Percentiles rank a stretch among this genome's conserved stretches.
Conservation (phyloP, 495 filamentous ascomycete species). For the Penicillium taxi region DNA sequence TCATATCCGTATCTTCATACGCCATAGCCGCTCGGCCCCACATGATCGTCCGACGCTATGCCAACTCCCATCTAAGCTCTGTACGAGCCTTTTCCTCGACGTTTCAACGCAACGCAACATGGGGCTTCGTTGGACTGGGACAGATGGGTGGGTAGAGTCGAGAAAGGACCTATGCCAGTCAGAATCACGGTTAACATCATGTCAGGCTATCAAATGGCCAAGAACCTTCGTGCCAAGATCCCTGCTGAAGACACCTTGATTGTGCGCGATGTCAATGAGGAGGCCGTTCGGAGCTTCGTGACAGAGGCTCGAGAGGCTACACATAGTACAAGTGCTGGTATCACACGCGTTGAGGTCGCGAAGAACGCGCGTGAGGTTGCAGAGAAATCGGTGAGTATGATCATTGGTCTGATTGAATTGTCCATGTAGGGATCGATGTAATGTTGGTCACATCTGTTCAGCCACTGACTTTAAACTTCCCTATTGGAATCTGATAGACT, state of each 20-base stretch:
- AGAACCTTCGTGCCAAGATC: conserved; percentile 72
- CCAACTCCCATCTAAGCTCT: conserved; percentile 4
- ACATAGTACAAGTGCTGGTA: conserved; percentile 15
- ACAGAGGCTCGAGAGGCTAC: conserved; percentile 46
- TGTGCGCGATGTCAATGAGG: conserved; percentile 67
- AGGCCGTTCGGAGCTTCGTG: conserved; percentile 50
- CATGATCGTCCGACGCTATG: conserved; percentile 13
- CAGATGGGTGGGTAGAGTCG: conserved; percentile 63
- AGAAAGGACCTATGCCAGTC: conserved; percentile 1
- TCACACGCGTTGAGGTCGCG: conserved; percentile 50
- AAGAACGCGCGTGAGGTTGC: conserved; percentile 52
- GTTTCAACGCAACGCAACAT: conserved; percentile 49
- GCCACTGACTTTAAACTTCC: not conserved
- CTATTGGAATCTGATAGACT: conserved; percentile 45
- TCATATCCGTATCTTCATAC: no score
- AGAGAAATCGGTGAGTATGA: conserved; percentile 61
- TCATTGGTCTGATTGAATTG: conserved; percentile 1
- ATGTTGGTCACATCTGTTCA: no score
- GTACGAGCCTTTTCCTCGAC: conserved; percentile 50
- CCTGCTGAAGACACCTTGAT: conserved; percentile 58
- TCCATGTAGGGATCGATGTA: no score
- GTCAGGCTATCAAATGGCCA: conserved; percentile 75
- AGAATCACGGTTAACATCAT: conserved; percentile 4
- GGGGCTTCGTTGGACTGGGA: conserved; percentile 80
- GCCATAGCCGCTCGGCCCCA: conserved; percentile 11